phyloP scores from a whole-genome alignment of 768 basidiomycete genomes.

The Serendipita indica region DNA sequence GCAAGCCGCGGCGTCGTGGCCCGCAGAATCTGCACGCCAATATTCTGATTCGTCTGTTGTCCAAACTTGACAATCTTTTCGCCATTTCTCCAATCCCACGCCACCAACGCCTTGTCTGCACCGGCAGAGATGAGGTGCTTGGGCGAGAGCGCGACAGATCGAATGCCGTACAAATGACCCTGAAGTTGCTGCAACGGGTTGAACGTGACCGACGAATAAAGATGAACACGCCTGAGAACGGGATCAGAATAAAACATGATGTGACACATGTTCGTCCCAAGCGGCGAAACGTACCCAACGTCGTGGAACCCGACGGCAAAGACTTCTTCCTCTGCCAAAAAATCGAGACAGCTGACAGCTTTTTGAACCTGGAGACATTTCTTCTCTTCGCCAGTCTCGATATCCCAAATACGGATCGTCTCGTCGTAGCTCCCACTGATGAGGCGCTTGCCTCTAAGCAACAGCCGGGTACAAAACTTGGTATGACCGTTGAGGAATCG shows the following conservation, averaged over 20 bases:
- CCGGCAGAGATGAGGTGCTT: conserved; percentile 70
- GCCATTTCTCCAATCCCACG: conserved; percentile 83
- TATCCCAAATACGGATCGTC: conserved; percentile 85
- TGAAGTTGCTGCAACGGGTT: conserved; percentile 70
- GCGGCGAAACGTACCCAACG: conserved; percentile 44
- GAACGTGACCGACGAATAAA: conserved; percentile 76
- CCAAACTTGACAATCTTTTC: conserved; percentile 83
- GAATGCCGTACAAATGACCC: conserved; percentile 73
- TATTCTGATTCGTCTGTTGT: conserved; percentile 84
- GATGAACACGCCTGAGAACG: conserved; percentile 55
- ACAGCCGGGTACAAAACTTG: conserved; percentile 72
- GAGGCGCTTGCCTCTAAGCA: conserved; percentile 55
- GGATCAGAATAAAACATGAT: conserved; percentile 8
- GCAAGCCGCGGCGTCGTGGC: conserved; percentile 28
- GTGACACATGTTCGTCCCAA: background rate
- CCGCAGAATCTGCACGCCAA: conserved; percentile 75
- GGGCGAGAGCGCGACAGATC: conserved; percentile 74
- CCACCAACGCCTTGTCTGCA: conserved; percentile 55
- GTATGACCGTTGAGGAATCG: conserved; percentile 72
- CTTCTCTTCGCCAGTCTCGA: conserved; percentile 48
- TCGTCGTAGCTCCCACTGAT: conserved; percentile 89
- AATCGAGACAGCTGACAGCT: conserved; percentile 82
- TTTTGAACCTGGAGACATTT: conserved; percentile 76
- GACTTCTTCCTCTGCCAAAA: conserved; percentile 74
- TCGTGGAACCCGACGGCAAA: conserved; percentile 90